Evolutionary conservation across 371 early-diverging fungal genomes (phyloP).

Genomic region (Nosema muscidifuracis): DNA sequence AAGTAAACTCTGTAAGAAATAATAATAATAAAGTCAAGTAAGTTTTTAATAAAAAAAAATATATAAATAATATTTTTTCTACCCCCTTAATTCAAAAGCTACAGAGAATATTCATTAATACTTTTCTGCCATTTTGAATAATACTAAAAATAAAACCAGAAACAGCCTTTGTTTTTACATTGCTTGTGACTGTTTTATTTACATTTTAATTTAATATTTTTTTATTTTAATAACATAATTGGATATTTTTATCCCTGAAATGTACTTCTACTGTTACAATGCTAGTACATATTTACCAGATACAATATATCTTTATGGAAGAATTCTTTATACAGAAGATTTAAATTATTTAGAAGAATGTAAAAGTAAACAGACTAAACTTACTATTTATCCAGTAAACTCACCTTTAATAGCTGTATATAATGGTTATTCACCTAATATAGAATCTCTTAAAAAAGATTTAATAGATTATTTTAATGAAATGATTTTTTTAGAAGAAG

Average conservation of each 20-base stretch:
- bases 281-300: neutral
- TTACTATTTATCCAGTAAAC: neutral
- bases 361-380: neutral
- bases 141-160: neutral
- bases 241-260: neutral
- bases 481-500: constrained; percentile 2
- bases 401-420: neutral
- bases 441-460: neutral
- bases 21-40: no score
- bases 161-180: constrained; percentile 1
- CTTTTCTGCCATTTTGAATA: constrained; percentile 13
- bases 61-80: neutral
- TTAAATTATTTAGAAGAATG: neutral
- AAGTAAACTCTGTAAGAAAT: no score
- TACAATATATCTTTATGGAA: neutral
- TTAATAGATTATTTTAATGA: neutral
- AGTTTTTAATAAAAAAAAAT: no score
- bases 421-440: neutral
- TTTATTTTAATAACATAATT: no score
- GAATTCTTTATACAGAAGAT: neutral
- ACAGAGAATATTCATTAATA: constrained; percentile 8
- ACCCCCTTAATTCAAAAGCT: constrained; percentile 4
- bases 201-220: constrained; percentile 6
- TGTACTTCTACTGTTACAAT: constrained; percentile 1
- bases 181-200: constrained; percentile 5